phyloP scores from a whole-genome alignment of 306 rosid genomes.

The Cucurbita argyrosperma region DNA sequence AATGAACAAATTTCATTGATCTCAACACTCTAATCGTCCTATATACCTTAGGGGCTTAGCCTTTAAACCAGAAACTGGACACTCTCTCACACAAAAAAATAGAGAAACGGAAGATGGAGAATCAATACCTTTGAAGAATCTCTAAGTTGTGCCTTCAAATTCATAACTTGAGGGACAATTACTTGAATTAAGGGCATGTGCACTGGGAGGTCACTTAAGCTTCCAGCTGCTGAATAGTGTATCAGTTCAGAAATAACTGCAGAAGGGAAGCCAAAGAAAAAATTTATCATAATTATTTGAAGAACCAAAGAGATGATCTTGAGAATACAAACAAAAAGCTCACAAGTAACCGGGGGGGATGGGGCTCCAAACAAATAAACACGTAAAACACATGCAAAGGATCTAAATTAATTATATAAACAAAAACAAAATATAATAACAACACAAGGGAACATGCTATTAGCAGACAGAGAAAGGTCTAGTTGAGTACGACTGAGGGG shows the following conservation, averaged over 20 bases:
- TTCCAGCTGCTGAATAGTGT: constrained; percentile 73
- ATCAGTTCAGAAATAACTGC: constrained; percentile 96
- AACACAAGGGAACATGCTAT: not conserved
- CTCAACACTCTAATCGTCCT: not conserved
- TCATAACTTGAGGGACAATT: constrained; percentile 92
- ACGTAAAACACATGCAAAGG: not conserved
- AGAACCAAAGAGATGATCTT: not conserved
- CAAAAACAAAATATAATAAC: not conserved
- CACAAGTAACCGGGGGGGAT: not conserved
- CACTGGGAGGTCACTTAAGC: constrained; percentile 51
- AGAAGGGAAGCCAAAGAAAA: constrained; percentile 9
- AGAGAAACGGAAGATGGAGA: not conserved
- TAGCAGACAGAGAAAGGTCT: not conserved
- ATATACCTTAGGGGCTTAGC: not conserved
- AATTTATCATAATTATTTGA: not conserved
- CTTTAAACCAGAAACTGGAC: not conserved
- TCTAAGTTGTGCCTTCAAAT: constrained; percentile 74
- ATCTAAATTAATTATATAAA: not conserved
- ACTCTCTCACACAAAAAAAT: not conserved
- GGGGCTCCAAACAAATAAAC: not conserved
- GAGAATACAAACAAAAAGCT: not conserved
- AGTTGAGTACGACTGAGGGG: not conserved
- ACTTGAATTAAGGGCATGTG: constrained; percentile 91
- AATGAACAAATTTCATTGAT: not conserved
- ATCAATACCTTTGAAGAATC: constrained; percentile 77